A percentile compares a stretch with the other conserved stretches of the same genome.
Evolutionary conservation across 306 rosid genomes (phyloP).

Genomic region (Senna siamea): DNA sequence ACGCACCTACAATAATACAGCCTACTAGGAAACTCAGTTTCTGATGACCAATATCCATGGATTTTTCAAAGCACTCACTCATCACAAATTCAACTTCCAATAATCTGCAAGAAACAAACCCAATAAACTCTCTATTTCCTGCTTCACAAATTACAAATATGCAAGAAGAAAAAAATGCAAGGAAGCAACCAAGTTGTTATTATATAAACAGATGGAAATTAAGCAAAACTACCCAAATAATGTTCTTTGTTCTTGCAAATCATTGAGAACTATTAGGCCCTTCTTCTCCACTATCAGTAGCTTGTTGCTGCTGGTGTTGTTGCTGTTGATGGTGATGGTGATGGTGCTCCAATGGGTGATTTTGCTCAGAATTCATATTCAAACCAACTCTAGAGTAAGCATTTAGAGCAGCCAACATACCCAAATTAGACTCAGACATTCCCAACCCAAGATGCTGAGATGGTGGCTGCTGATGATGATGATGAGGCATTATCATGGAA

Average conservation of each 20-base stretch:
- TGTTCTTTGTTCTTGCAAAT: not conserved
- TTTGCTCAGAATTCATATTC: slow-evolving; percentile 62
- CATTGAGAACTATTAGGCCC: slow-evolving; percentile 69
- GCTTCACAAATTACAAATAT: slow-evolving; percentile 36
- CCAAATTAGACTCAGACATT: slow-evolving; percentile 81
- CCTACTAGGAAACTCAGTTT: slow-evolving; percentile 29
- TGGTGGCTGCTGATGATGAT: slow-evolving; percentile 57
- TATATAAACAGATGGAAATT: slow-evolving; percentile 35
- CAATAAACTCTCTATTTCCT: slow-evolving; percentile 35
- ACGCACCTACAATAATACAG: slow-evolving; percentile 17
- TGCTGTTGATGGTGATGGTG: slow-evolving; percentile 44
- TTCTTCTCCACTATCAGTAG: slow-evolving; percentile 72
- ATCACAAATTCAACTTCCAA: slow-evolving; percentile 50
- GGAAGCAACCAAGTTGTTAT: not conserved
- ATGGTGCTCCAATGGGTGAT: slow-evolving; percentile 60
- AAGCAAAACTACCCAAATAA: slow-evolving; percentile 51
- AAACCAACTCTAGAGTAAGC: slow-evolving; percentile 72
- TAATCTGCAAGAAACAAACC: slow-evolving; percentile 57
- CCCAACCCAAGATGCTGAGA: slow-evolving; percentile 77
- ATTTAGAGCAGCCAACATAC: slow-evolving; percentile 84
- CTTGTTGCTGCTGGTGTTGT: slow-evolving; percentile 47
- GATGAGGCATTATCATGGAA: slow-evolving; percentile 67
- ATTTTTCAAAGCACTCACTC: slow-evolving; percentile 42
- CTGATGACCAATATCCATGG: slow-evolving; percentile 38
- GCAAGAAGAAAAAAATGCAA: slow-evolving; percentile 3